Evolutionary conservation across 169 alveolate genomes (phyloP).

Genomic region (Eimeria zaria): DNA sequence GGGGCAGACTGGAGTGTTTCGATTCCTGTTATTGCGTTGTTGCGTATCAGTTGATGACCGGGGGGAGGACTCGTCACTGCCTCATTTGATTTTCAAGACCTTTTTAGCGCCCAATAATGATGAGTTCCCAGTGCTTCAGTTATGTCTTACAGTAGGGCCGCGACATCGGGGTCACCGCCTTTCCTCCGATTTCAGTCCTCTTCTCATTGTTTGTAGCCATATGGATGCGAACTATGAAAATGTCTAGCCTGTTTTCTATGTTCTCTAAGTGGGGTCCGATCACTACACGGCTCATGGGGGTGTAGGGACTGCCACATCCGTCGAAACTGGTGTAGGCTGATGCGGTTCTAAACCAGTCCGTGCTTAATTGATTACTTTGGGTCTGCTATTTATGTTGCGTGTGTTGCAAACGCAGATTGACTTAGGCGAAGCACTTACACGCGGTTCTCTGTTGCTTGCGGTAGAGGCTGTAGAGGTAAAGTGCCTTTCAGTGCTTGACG

Average conservation of each 20-base stretch:
- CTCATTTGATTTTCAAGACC: conserved; percentile 41
- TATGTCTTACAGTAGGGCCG: neutral
- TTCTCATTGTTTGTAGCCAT: neutral
- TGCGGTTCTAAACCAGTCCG: neutral
- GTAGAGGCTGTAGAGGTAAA: conserved; percentile 43
- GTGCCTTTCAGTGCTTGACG: conserved; percentile 56
- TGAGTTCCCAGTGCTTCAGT: conserved; percentile 59
- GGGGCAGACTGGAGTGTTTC: neutral
- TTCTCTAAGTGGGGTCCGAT: neutral
- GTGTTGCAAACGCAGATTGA: conserved; percentile 40
- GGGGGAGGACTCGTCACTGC: conserved; percentile 18
- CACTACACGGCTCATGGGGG: neutral
- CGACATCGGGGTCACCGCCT: neutral
- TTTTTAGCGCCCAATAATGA: conserved; percentile 16
- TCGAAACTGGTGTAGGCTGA: neutral
- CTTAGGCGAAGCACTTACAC: conserved; percentile 59
- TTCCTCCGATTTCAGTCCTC: neutral
- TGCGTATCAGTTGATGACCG: conserved; percentile 4
- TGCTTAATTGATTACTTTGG: neutral
- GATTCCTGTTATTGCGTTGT: neutral
- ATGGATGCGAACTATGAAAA: neutral
- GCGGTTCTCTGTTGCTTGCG: conserved; percentile 81
- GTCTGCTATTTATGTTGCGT: neutral
- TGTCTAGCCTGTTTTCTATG: neutral
- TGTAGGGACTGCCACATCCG: neutral